Base-by-base conservation (phyloP, 768 basidiomycete species). In the Lactarius tabidus region DNA sequence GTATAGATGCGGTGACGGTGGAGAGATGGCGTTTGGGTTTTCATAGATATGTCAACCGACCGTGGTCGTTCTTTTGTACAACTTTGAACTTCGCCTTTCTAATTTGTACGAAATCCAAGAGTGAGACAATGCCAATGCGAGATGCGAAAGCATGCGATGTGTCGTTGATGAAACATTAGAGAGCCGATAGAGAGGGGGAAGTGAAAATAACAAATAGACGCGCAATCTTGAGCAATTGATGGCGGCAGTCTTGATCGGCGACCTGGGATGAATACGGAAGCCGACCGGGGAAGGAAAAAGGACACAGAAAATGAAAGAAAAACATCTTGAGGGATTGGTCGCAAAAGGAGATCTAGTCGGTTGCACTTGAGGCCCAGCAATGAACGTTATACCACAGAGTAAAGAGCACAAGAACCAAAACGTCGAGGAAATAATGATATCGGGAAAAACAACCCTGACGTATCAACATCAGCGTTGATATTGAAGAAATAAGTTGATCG, bases 201-300 rank as follows among this genome's bases (percentile, higher is more conserved):
- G 39, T 53, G 57, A 33, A 39, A 51, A 43, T 23, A 48, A 26
- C 26, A 56, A 56, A 58, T 10, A 62, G 60, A 63, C 51, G 57
- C 48, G 69, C 67, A 28, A 60, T 68, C 69, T 68, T 52, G 53
- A 58, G 57, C 66, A 66, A 23, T 12, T 55, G 62, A 63, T 62
- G 38, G 70, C 69, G 69, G 70, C 64, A 60, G 68, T 52, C 61
- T 60, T 62, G 65, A 35, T 70, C 72, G 75, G 72, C 77, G 71
- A 74, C 74, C 79, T 79, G 76, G 77, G 75, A 81, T 80, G 78
- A 81, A 81, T 81, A 78, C 77, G 77, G 75, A 73, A 69, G 75
- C 72, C 71, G 70, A 72, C 67, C 62, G 69, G 69, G 33, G 59
- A 55, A 64, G 41, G 36, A 57, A 59, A 26, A 60, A 51, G 33